Evolutionary conservation across 495 filamentous ascomycete genomes (phyloP), one percentile per base, ranked within the genome.

Genomic region (Penicillium atrosanguineum): DNA sequence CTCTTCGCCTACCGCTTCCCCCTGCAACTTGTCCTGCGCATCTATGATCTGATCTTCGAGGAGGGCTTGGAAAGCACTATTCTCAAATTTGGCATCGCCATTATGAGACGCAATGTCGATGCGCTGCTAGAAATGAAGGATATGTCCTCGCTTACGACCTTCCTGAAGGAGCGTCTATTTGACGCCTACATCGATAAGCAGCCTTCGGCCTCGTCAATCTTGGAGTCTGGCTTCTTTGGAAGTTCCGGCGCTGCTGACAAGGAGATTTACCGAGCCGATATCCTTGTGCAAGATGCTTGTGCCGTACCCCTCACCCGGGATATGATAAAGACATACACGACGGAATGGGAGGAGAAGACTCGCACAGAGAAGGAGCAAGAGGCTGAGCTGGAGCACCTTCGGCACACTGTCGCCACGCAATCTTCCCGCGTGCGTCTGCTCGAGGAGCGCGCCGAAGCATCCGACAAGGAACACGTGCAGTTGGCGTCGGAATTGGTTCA

Each of bases 1-100:
- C 81, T 99, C n/a, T 99, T 99, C 63, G 92, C 94, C 15, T 97
- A 99, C 69, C 87, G 95, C 43, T 99, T 99, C 69, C 94, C 94
- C 12, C 78, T 99, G 8, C 94, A 99, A 65, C 82, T 99, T 2
- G 94, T 97, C 19, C 82, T 99, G 46, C 89, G 94, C 46, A 91
- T 99, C 29, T 97, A 97, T 72, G 94, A 99, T 69, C 79, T 99
- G 29, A 91, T 99, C 40, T 82, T 99, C 31, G 93, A 91, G 59
- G 94, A 99, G 72, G 94, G 94, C 3, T 75, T 99, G 15, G 92
- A 93, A 52, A 88, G 85, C 34, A 85, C 87, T 1, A 93, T 99
- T 53, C 76, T 97, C 48, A 94, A 91, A 59, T 97, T 99, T 63
- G 91, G 90, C 37, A 87, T 96, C 53, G 88, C 90, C 18, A 82